Evolutionary conservation across 1,284 basidiomycete genomes (phyloP), one percentile per base, ranked within the genome.

Genomic region (Phaffia rhodozyma): DNA sequence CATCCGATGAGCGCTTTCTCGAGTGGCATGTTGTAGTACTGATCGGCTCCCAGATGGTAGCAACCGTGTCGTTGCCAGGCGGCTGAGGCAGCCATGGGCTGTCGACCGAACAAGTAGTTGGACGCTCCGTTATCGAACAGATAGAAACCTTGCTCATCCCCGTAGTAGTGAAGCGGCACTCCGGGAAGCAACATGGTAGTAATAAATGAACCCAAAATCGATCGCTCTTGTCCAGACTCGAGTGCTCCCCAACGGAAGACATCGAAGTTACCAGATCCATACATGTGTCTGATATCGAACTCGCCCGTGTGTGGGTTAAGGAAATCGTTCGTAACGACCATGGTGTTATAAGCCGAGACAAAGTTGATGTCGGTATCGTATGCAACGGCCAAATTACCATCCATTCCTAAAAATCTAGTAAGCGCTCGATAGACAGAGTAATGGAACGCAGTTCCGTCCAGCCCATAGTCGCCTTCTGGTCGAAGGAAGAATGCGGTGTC

Each of bases 1-100:
- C 91, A 94, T 60, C 89, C 90, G 29, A 88, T 78, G 47, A 89
- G 73, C 6, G 86, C 78, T 69, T 83, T 84, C 66, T 87, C 85
- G 67, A 92, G 78, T 1, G 86, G 86, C 81, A 91, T 87, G 74
- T 91, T 87, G 79, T 84, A 93, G 77, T 91, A 93, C 72, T 93
- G 90, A 67, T 83, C 80, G 5, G 91, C 91, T 34, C 91, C 91
- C 49, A 92, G 82, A 61, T 79, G 80, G 76, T 93, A 93, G 75
- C 91, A 93, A 13, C 91, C 91, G 72, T 94, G 90, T 51, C 86
- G 83, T 73, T 91, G 86, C 91, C 91, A 94, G 0, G 91, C 90
- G 58, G 78, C 83, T 71, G 81, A 89, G 58, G 82, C 82, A 43
- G 85, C 80, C 91, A 93, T 94, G 21, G 90, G 82, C 77, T 93